These are phyloP conservation scores for Sporopachydermia cereana DNA, from an alignment of 1,139 yeast genomes.

Conservation along the genomic window DNA sequence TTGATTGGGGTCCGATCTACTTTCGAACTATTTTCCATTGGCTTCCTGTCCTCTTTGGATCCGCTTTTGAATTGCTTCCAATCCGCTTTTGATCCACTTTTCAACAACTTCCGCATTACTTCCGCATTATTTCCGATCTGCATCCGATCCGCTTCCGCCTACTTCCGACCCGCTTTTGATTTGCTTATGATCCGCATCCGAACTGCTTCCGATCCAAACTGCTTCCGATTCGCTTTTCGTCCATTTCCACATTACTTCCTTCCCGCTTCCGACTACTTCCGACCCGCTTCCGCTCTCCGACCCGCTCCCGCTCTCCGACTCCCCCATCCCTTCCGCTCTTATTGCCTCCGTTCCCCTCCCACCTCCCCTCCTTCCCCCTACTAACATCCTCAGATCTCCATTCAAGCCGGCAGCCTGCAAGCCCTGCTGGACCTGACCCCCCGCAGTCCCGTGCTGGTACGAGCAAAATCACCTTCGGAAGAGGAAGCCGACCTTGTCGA, in stretches of 20 bases:
- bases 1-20: too few species aligned
- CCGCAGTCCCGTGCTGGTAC: slow-evolving; percentile 48
- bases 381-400: slow-evolving; percentile 36
- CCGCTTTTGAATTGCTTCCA: too few species aligned
- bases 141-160: too few species aligned
- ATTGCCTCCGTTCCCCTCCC: background rate
- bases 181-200: too few species aligned
- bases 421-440: slow-evolving; percentile 53
- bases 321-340: background rate
- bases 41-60: too few species aligned
- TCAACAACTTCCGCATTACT: too few species aligned
- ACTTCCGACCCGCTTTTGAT: too few species aligned
- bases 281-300: background rate
- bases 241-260: background rate
- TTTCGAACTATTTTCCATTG: too few species aligned
- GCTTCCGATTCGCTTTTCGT: too few species aligned
- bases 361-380: background rate
- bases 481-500: slow-evolving; percentile 78
- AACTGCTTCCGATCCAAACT: too few species aligned
- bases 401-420: slow-evolving; percentile 53
- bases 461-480: slow-evolving; percentile 24
- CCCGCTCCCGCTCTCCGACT: background rate
- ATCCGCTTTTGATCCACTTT: too few species aligned
- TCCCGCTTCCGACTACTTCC: background rate
- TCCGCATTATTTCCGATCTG: too few species aligned